Base-by-base conservation (phyloP, 1,284 basidiomycete genomes). In the Blastosporella zonata region DNA sequence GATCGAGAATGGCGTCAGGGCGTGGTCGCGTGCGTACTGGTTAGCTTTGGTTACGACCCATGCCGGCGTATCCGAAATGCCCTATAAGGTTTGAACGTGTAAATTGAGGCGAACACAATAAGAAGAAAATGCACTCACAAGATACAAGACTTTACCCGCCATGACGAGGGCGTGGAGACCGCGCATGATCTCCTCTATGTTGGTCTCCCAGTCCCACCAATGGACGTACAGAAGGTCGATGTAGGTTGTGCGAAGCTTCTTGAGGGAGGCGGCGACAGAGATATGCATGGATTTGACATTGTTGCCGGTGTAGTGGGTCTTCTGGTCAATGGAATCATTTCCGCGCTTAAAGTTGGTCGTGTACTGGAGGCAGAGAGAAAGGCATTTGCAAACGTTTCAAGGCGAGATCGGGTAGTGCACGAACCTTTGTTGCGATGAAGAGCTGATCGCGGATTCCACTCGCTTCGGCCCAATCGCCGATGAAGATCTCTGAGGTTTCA, bases 391-490 rank as follows among this genome's bases (percentile, higher is more conserved):
- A 5, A 27, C 10, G 10, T 10, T 27, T 27, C 6, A 27, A 27
- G 25, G 10, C 25, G 25, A 10, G 25, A 27, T 5, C 5, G 10
- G 25, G 10, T 10, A 27, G 25, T 27, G n/a, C 25, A 27, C 25
- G 25, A 27, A 73, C 75, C 63, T 82, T 82, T 10, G 77, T 81
- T 2, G 78, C 78, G 38, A 82, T 66, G 43, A 79, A 72, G 9
- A 77, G 62, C 56, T 81, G 75, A 55, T 84, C 77, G 6, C 81
- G 70, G 33, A 73, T 78, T 0, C 68, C 71, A 5, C 75, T 67
- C 8, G 58, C 41, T 47, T 78, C 73, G 34, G 70, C 73, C 81
- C 81, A 84, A 59, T 78, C 78, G 1, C 81, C 81, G 31, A 82
- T 73, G 50, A 79, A 73, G 34, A 63, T 59, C 54, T 83, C 81